These are phyloP conservation scores for Lathyrus tuberosus DNA, from an alignment of 306 rosid species.

Conservation along the genomic window DNA sequence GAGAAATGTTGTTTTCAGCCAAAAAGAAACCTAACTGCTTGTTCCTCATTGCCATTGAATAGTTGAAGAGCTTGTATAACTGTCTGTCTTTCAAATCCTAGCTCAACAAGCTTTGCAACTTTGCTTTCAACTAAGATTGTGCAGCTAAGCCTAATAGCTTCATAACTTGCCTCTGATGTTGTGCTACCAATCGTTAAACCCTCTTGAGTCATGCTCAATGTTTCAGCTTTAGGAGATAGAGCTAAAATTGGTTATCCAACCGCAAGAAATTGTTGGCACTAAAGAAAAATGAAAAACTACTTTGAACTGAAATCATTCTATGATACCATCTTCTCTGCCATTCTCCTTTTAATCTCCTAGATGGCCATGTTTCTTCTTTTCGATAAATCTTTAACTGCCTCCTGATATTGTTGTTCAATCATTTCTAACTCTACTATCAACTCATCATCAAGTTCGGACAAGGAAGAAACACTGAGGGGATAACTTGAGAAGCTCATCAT, in stretches of 20 bases:
- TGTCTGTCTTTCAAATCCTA: constrained; percentile 87
- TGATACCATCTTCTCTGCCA: constrained; percentile 39
- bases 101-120: constrained; percentile 87
- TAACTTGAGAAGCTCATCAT: constrained; percentile 14
- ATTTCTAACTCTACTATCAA: constrained; percentile 48
- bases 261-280: too few relatives aligned
- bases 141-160: too few relatives aligned
- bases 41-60: constrained; percentile 61
- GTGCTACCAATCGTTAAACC: too few relatives aligned
- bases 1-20: constrained; percentile 36
- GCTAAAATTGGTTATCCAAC: too few relatives aligned
- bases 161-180: too few relatives aligned
- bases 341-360: constrained; percentile 48
- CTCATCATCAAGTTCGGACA: constrained; percentile 39
- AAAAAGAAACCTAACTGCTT: constrained; percentile 56
- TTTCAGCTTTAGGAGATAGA: too few relatives aligned
- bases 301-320: constrained; percentile 19
- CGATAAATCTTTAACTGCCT: constrained; percentile 48
- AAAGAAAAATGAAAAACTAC: background rate
- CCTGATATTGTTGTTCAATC: constrained; percentile 53
- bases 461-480: constrained; percentile 34
- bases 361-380: constrained; percentile 47
- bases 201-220: too few relatives aligned
- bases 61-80: constrained; percentile 82
- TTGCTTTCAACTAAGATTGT: constrained; percentile 56